Conservation (phyloP, 306 rosid genomes). For the Biancaea sappan region DNA sequence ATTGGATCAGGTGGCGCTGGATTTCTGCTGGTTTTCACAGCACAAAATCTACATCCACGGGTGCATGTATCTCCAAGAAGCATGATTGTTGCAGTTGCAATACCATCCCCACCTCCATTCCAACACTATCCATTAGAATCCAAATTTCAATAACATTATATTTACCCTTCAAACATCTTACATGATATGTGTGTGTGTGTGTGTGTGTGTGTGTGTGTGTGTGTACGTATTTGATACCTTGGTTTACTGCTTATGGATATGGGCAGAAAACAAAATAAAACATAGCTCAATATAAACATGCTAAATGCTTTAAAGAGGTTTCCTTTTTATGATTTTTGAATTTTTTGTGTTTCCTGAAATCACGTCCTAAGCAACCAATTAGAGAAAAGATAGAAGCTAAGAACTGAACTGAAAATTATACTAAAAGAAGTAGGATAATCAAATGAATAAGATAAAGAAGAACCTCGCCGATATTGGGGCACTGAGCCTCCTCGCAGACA, state of each 20-base stretch:
- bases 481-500: conserved; percentile 92
- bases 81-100: conserved; percentile 96
- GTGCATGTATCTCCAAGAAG: conserved; percentile 97
- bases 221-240: neutral
- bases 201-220: too few relatives aligned
- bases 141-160: conserved; percentile 20
- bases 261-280: neutral
- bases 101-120: conserved; percentile 97
- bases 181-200: too few relatives aligned
- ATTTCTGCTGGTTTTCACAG: conserved; percentile 88
- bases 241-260: too few relatives aligned
- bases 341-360: neutral
- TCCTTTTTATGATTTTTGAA: too few relatives aligned
- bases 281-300: neutral
- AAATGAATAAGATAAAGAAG: conserved; percentile 12
- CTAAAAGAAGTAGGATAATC: neutral
- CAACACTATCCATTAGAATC: conserved; percentile 62
- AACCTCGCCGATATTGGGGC: conserved; percentile 95
- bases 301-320: neutral
- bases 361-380: neutral
- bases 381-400: conserved; percentile 9
- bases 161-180: neutral
- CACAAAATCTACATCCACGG: conserved; percentile 96
- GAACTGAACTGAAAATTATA: neutral
- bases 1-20: conserved; percentile 94